Base-by-base conservation (phyloP, 768 basidiomycete species). In the Mycena capillaripes region DNA sequence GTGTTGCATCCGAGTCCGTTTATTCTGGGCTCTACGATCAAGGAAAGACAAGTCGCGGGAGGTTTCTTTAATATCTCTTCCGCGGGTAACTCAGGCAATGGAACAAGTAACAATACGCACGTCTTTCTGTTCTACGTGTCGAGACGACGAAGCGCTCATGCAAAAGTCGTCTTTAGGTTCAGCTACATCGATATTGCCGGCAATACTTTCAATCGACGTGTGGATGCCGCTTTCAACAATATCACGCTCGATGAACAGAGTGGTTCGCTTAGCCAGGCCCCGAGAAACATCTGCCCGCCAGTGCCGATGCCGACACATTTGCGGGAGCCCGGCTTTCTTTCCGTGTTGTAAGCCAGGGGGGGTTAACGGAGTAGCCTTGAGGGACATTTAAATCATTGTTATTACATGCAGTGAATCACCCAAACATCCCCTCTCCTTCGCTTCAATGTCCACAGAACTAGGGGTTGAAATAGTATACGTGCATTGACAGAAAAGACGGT, bases 161-260 rank as follows among this genome's bases (percentile, higher is more conserved):
- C n/a, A n/a, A n/a, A n/a, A n/a, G 42, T 3, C 40, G 4, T 25
- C 19, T 4, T 32, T 38, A 74, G 86, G 0, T 91, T 95, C 80
- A 80, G 78, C 38, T 95, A 94, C 77, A 73, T 79, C 14, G 92
- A 95, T 77, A 74, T 76, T 53, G 80, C 81, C 8, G 91, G 89
- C 61, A 91, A 94, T 79, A 92, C 92, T 0, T 95, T 86, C 79
- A 79, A 81, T 65, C 84, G 93, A 66, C 76, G 82, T 27, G 93
- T 95, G 64, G 84, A 89, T 70, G 91, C 92, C 4, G 87, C 87
- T 3, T 83, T 88, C 73, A 87, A 91, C 76, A 85, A 84, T 76
- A 92, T 95, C 76, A 89, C 89, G 7, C 82, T 88, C 46, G 91
- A 95, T 76, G 78, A 83, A 25, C 82, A 91, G 67, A 83, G 87